These are phyloP conservation scores for Viridothelium virens DNA, from an alignment of 495 filamentous ascomycete species.

Conservation along the genomic window DNA sequence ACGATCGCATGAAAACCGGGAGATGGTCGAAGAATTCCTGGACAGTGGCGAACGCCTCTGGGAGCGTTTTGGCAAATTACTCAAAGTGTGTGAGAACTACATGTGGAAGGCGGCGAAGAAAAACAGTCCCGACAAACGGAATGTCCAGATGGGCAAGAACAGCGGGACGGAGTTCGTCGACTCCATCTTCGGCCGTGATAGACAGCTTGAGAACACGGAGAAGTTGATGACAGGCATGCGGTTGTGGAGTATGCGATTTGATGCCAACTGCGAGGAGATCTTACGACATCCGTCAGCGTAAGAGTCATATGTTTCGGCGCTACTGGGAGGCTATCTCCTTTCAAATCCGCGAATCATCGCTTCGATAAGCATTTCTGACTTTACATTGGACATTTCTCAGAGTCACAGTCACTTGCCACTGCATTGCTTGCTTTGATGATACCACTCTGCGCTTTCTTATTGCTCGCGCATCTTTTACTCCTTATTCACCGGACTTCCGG, in stretches of 20 bases:
- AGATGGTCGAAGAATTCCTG: slow-evolving; percentile 85
- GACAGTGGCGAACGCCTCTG: slow-evolving; percentile 85
- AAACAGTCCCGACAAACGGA: slow-evolving; percentile 49
- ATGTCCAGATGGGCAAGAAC: slow-evolving; percentile 79
- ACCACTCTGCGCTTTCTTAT: slow-evolving; percentile 1
- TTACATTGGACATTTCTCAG: slow-evolving; percentile 9
- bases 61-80: slow-evolving; percentile 73
- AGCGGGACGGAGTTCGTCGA: slow-evolving; percentile 95
- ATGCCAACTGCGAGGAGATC: slow-evolving; percentile 93
- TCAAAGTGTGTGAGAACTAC: slow-evolving; percentile 84
- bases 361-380: neutral
- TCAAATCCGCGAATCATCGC: slow-evolving; percentile 4
- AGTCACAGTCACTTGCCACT: slow-evolving; percentile 9
- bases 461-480: neutral
- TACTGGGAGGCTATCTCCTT: neutral
- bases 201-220: slow-evolving; percentile 88
- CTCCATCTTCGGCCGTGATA: slow-evolving; percentile 88
- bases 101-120: slow-evolving; percentile 77
- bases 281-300: slow-evolving; percentile 46
- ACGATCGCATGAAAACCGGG: slow-evolving; percentile 59
- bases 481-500: neutral
- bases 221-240: slow-evolving; percentile 85
- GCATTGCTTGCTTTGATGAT: neutral
- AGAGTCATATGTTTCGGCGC: slow-evolving; percentile 10
- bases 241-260: slow-evolving; percentile 92